These are phyloP conservation scores for Fusarium globosum DNA, from an alignment of 2,329 filamentous ascomycete species.

Conservation along the genomic window DNA sequence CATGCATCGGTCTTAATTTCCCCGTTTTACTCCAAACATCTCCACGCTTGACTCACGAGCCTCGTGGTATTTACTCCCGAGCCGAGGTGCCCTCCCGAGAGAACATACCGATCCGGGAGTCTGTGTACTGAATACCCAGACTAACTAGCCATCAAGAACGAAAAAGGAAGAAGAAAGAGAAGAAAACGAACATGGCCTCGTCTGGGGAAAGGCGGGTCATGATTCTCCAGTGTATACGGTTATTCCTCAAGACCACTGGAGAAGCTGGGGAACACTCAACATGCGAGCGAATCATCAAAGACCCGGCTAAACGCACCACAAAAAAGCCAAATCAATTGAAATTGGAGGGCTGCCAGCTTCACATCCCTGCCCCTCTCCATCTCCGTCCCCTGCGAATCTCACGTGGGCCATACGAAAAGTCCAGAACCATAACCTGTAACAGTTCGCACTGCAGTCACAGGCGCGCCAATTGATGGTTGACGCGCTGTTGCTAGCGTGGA, in stretches of 20 bases:
- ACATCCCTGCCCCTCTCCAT: not conserved
- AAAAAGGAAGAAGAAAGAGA: accelerated
- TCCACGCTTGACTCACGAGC: conserved; percentile 13
- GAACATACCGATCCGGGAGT: not conserved
- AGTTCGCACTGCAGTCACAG: not conserved
- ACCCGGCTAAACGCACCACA: conserved; percentile 10
- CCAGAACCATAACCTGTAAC: conserved; percentile 10
- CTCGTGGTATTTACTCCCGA: not conserved
- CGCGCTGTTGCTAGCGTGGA: not conserved
- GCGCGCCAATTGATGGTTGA: conserved; percentile 13
- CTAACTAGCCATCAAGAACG: accelerated
- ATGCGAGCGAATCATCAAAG: conserved; percentile 11
- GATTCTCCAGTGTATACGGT: conserved; percentile 25
- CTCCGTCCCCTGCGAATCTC: conserved; percentile 8
- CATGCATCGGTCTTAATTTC: conserved; percentile 36
- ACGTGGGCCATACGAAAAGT: conserved; percentile 7
- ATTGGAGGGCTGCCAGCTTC: conserved; percentile 8
- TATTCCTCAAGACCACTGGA: conserved; percentile 9
- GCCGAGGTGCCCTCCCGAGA: not conserved
- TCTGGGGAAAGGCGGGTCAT: not conserved
- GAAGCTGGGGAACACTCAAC: conserved; percentile 14
- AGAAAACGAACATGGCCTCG: accelerated
- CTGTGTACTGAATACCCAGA: not conserved
- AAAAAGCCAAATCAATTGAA: not conserved
- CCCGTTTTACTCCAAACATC: conserved; percentile 37